Base-by-base conservation (phyloP, 495 filamentous ascomycete species). In the Penicillium coprophilum region DNA sequence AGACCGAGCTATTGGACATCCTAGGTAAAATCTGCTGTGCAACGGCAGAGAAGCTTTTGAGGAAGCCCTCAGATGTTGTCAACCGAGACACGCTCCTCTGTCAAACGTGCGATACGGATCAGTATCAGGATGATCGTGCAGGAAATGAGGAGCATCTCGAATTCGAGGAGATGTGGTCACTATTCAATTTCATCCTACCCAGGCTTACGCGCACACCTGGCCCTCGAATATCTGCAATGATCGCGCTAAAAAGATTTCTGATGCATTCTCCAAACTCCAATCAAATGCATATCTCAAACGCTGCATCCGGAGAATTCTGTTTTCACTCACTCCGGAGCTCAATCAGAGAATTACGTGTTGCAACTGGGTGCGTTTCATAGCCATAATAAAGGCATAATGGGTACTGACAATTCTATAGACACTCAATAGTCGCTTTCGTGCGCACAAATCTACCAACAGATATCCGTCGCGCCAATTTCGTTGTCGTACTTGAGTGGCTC, bases 271-370 rank as follows among this genome's bases (percentile, higher is more conserved):
- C 70, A 2, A 73, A 79, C 53, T 44, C 71, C 7, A 70, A 74
- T 11, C 76, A 88, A 53, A 71, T 93, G 53, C 82, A 91, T 57
- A 71, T 97, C 4, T 80, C 82, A 38, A 74, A 64, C 6, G 91
- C 88, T 8, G 56, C 69, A 1, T 74, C 88, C 40, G 92, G 90
- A 0, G 85, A 91, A 63, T 91, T 89, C 80, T 94, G 90, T 64
- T 68, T 97, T 2, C 80, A 85, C 53, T 90, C 88, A 3, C 73
- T 96, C 20, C 82, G 83, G 46, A 96, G 92, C 66, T 93, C 92
- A 7, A 70, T 88, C 21, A 83, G 94, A 65, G 94, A 97, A 64
- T 75, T 97, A 47, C 86, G 94, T 12, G 80, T 96, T 65, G 88
- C 87, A 24, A 88, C 91, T 61, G 89, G 83, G 77, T 87, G 71